These are phyloP conservation scores for Nicotiana noctiflora DNA, from an alignment of 257 asterid species.

Conservation along the genomic window DNA sequence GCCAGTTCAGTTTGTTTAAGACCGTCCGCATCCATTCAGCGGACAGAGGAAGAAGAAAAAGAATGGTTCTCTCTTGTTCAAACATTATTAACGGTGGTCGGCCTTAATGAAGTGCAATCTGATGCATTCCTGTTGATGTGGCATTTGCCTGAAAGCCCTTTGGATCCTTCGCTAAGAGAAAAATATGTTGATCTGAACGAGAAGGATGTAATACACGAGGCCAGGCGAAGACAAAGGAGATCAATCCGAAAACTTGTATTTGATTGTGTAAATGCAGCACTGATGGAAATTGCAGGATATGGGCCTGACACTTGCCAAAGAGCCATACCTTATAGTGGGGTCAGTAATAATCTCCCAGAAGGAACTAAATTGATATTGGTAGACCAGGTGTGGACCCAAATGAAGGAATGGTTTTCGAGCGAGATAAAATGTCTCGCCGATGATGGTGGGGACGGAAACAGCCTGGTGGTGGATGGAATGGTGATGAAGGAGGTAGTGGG, in stretches of 20 bases:
- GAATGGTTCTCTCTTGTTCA: slow-evolving; percentile 58
- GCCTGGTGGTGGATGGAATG: slow-evolving; percentile 59
- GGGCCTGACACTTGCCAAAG: slow-evolving; percentile 40
- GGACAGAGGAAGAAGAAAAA: slow-evolving; percentile 51
- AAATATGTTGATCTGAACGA: slow-evolving; percentile 43
- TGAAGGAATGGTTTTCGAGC: slow-evolving; percentile 57
- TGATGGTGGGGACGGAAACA: slow-evolving; percentile 39
- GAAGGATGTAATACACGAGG: slow-evolving; percentile 52
- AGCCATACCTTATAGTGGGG: slow-evolving; percentile 25
- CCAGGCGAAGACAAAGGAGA: slow-evolving; percentile 58
- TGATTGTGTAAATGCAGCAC: slow-evolving; percentile 62
- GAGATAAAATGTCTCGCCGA: slow-evolving; percentile 26
- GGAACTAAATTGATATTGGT: slow-evolving; percentile 21
- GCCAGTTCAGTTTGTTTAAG: slow-evolving; percentile 52
- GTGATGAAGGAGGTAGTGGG: slow-evolving; percentile 67
- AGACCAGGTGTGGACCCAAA: slow-evolving; percentile 64
- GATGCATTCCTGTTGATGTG: slow-evolving; percentile 44
- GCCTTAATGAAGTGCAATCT: slow-evolving; percentile 49
- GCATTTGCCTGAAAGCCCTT: slow-evolving; percentile 76
- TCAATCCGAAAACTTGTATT: slow-evolving; percentile 76
- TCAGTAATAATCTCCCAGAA: slow-evolving; percentile 13
- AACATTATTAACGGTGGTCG: slow-evolving; percentile 55
- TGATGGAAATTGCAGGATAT: slow-evolving; percentile 53
- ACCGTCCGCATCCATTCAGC: slow-evolving; percentile 32
- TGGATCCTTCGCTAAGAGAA: slow-evolving; percentile 75